Base-by-base conservation (phyloP, 345 rosid species). In the Barbarea vulgaris region DNA sequence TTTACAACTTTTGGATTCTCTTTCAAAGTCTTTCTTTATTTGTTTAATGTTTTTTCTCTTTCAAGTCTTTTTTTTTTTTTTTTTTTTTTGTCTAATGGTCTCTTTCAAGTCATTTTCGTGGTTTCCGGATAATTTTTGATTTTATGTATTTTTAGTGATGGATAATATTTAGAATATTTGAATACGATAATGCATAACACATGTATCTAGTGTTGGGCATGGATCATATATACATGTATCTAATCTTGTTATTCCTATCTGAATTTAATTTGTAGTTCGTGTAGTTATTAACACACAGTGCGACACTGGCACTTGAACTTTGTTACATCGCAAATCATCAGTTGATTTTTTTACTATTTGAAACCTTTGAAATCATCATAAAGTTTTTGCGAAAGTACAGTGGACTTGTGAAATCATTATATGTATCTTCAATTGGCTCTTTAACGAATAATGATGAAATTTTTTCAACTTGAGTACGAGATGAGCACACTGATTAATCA, bases 61-160 rank as follows among this genome's bases (percentile, higher is more conserved):
- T n/a, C n/a, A n/a, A n/a, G n/a, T 28, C n/a, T 37, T 47, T 30
- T 3, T 15, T 63, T 63, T 52, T 39, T 24, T 17, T 72, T 13
- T 36, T 47, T 15, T 3, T 18, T 39, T 12, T 9, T 19, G 18
- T 15, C 55, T 64, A 52, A 10, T 53, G 70, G 31, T 73, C 25
- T 46, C 22, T 72, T 33, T 44, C 39, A 25, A 25, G 39, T 25
- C 51, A n/a, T 56, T 74, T 57, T 74, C 22, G n/a, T 74, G 12
- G 66, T 66, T 74, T 57, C 39, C 12, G 56, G 61, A 54, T 53
- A 41, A 30, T 56, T 27, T 30, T 15, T 6, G 2, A 6, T 58
- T 47, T 57, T 46, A 3, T 25, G 46, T 48, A 33, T 58, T 34
- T 34, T 46, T 33, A 7, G 68, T 50, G 10, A 2, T 72, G 76